Evolutionary conservation across 2,329 filamentous ascomycete genomes (phyloP).

Genomic region (Alternaria brassicae): DNA sequence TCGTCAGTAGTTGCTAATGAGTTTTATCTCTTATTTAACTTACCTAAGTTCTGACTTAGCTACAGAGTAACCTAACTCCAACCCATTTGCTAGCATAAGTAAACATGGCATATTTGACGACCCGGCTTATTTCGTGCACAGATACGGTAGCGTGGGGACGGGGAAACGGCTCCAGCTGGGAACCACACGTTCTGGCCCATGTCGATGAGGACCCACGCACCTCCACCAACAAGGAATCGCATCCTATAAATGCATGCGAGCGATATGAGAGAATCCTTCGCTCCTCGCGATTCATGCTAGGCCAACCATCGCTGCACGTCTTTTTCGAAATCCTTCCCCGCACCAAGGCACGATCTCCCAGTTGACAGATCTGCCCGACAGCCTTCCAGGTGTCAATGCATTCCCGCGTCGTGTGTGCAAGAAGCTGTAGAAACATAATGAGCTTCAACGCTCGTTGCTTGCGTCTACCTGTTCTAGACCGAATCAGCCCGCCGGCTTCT

Average conservation of each 20-base stretch:
- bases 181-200: not conserved
- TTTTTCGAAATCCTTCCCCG: not conserved
- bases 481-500: not conserved
- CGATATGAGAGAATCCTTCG: not conserved
- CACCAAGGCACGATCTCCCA: not conserved
- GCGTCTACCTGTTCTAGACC: not conserved
- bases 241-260: not conserved
- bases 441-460: not conserved
- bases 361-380: not conserved
- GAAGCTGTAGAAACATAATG: not conserved
- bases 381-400: not conserved
- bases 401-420: not conserved
- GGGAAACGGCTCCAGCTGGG: slow-evolving; percentile 1
- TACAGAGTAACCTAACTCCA: no score
- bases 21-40: no score
- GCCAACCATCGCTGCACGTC: not conserved
- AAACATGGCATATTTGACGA: no score
- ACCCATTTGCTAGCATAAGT: not conserved
- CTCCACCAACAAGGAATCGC: not conserved
- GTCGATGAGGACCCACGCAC: not conserved
- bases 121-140: no score
- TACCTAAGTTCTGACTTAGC: no score
- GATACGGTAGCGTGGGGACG: no score
- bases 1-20: no score
- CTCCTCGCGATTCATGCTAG: not conserved